phyloP scores from a whole-genome alignment of 805 yeast genomes.

The Isabelozyma pseudorhagii region DNA sequence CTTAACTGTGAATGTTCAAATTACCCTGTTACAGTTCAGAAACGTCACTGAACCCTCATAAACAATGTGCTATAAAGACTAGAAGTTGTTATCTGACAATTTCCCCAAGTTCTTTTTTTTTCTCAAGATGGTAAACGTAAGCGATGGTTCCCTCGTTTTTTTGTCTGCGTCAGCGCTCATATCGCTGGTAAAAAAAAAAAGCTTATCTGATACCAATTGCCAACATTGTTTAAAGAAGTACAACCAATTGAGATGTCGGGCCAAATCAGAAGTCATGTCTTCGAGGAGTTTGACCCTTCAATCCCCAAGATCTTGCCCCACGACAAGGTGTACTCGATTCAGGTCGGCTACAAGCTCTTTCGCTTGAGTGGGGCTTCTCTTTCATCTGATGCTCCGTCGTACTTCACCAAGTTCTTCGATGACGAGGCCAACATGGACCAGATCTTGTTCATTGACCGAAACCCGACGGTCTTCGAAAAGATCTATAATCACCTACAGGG shows the following conservation, averaged over 20 bases:
- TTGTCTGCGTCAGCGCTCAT: no score
- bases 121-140: background rate
- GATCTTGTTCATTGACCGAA: constrained; percentile 67
- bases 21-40: no score
- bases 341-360: constrained; percentile 64
- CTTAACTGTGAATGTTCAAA: no score
- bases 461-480: constrained; percentile 62
- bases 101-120: background rate
- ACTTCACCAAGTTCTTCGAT: constrained; percentile 71
- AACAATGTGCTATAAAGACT: no score
- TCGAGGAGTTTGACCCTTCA: constrained; percentile 32
- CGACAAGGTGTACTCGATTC: constrained; percentile 64
- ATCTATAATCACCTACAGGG: constrained; percentile 80
- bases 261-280: background rate
- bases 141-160: background rate
- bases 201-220: no score
- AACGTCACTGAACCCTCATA: no score
- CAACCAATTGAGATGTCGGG: no score
- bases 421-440: constrained; percentile 24
- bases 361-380: constrained; percentile 79
- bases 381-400: constrained; percentile 84
- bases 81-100: background rate
- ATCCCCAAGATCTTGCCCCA: constrained; percentile 62
- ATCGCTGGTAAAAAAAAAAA: no score
- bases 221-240: no score